phyloP scores from a whole-genome alignment of 2,329 filamentous ascomycete genomes.

The Sarocladium oryzae region DNA sequence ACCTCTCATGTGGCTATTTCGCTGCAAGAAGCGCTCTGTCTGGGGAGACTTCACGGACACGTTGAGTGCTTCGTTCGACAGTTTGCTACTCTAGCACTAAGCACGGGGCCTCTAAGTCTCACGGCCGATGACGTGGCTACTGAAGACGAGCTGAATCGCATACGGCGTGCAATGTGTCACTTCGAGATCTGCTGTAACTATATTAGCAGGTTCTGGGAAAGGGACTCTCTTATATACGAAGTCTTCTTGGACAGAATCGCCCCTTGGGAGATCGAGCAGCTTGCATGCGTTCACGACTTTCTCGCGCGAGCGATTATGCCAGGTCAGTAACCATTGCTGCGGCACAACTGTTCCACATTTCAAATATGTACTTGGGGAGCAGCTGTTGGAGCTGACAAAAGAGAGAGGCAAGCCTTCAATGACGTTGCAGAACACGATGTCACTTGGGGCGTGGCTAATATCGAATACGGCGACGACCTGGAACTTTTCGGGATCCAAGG shows the following conservation, averaged over 20 bases:
- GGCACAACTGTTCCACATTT: too few species aligned
- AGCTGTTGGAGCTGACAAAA: too few species aligned
- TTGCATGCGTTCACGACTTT: constrained; percentile 10
- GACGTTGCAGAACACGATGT: constrained; percentile 11
- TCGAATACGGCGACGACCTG: neutral
- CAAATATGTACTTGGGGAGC: too few species aligned
- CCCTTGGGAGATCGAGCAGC: constrained; percentile 11
- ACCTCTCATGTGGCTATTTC: too few species aligned
- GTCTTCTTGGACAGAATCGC: constrained; percentile 6
- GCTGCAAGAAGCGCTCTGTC: too few species aligned
- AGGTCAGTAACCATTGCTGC: constrained; percentile 7
- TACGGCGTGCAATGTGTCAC: constrained; percentile 8
- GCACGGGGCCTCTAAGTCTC: neutral
- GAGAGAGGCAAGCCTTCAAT: constrained; percentile 12
- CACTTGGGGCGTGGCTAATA: neutral
- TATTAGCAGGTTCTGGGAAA: neutral
- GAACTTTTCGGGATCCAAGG: neutral
- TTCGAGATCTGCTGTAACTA: constrained; percentile 11
- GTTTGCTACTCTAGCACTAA: too few species aligned
- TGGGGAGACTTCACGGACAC: too few species aligned
- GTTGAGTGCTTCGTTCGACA: too few species aligned
- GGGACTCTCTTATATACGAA: neutral
- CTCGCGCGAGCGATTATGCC: constrained; percentile 2
- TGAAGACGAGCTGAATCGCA: constrained; percentile 7
- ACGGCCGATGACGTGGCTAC: too few species aligned